Percentiles rank a stretch among this genome's conserved stretches.
Evolutionary conservation across 306 rosid genomes (phyloP).

Genomic region (Ziziphus jujuba): DNA sequence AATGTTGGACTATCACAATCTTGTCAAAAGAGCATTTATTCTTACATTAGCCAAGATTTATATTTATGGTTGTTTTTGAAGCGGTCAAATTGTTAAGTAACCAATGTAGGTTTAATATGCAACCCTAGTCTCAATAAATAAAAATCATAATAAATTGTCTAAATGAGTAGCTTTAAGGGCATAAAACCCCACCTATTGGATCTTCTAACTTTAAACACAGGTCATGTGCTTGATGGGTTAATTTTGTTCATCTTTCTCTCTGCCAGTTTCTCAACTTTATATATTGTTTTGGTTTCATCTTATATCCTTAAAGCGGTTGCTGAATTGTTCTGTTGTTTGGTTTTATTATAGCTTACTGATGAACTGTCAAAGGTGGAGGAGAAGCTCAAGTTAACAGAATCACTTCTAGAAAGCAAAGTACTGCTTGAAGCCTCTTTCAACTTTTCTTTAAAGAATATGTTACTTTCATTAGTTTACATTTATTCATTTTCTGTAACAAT

Average conservation of each 20-base stretch:
- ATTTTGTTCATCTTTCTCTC: constrained; percentile 12
- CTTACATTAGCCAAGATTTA: not conserved
- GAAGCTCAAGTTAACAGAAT: constrained; percentile 91
- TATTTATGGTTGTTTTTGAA: too few relatives aligned
- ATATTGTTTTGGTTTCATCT: not conserved
- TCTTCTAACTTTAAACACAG: not conserved
- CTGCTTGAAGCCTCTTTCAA: constrained; percentile 27
- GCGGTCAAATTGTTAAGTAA: not conserved
- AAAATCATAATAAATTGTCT: too few relatives aligned
- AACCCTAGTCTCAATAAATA: too few relatives aligned
- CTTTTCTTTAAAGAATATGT: not conserved
- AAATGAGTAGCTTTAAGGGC: too few relatives aligned
- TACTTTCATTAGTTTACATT: constrained; percentile 2
- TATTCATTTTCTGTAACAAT: not conserved
- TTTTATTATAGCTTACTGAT: constrained; percentile 72
- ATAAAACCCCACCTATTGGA: not conserved
- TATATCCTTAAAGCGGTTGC: constrained; percentile 20
- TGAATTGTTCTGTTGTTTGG: constrained; percentile 30
- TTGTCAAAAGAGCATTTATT: not conserved
- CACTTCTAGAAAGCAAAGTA: constrained; percentile 97
- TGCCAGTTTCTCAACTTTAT: not conserved
- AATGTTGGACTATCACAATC: not conserved
- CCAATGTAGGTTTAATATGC: not conserved
- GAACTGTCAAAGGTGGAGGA: constrained; percentile 84
- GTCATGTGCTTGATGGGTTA: not conserved